phyloP scores from a whole-genome alignment of 805 yeast genomes.

The Saccharomyces cerevisiae region DNA sequence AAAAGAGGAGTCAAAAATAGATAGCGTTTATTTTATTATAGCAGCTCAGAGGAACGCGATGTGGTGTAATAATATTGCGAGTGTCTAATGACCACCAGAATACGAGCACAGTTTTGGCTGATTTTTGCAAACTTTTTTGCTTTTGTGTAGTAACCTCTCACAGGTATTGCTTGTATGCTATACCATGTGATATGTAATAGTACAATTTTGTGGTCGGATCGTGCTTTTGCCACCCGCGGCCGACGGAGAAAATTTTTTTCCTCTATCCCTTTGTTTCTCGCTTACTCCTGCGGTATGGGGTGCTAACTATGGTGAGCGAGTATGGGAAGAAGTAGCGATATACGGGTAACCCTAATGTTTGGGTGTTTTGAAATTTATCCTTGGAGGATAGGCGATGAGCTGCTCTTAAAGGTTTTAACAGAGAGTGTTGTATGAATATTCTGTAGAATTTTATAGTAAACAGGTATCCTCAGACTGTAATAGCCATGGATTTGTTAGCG shows the following conservation, averaged over 20 bases:
- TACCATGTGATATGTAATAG: background rate
- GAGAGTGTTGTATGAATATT: background rate
- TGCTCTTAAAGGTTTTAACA: background rate
- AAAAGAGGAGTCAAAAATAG: background rate
- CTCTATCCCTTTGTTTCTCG: background rate
- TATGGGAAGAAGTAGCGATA: background rate
- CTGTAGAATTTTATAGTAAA: background rate
- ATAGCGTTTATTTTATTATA: background rate
- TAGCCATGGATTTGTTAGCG: slow-evolving; percentile 10
- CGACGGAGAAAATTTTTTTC: slow-evolving; percentile 1
- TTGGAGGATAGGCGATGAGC: background rate
- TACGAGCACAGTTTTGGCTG: background rate
- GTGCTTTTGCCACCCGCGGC: background rate
- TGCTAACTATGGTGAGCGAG: background rate
- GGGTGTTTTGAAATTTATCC: background rate
- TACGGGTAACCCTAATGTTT: background rate
- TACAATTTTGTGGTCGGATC: background rate
- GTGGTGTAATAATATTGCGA: background rate
- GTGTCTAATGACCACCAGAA: background rate
- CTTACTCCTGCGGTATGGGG: background rate
- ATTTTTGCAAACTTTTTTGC: background rate
- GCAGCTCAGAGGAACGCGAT: background rate
- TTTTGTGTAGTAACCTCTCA: background rate
- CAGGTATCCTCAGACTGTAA: background rate
- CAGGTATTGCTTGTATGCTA: background rate